Evolutionary conservation across 164 flowering plant species (phyloP).

Genomic region (Stephania japonica): DNA sequence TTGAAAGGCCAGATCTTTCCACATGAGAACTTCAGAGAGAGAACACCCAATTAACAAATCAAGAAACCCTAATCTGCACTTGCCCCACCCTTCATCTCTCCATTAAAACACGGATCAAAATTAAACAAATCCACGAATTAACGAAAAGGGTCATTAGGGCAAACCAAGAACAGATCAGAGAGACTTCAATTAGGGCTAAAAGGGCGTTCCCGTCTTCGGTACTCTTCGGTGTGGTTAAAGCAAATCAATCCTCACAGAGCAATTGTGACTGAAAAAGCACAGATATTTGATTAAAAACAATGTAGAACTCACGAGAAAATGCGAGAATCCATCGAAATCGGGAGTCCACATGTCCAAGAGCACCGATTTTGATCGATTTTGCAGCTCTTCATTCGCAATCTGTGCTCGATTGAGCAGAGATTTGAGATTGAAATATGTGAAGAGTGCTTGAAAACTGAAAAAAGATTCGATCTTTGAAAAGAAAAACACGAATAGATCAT

Average conservation of each 20-base stretch:
- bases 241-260: constrained; percentile 11
- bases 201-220: neutral
- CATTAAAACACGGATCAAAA: neutral
- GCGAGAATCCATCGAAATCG: constrained; percentile 1
- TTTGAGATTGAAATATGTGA: neutral
- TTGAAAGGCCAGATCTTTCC: constrained; percentile 12
- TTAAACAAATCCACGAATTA: neutral
- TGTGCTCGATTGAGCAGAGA: neutral
- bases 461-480: neutral
- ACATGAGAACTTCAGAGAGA: constrained; percentile 7
- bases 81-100: neutral
- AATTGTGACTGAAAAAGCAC: neutral
- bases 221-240: constrained; percentile 13
- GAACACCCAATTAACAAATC: neutral
- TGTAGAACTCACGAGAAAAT: constrained; percentile 5
- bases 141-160: constrained; percentile 4
- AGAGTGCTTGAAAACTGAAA: neutral
- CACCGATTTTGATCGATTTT: neutral
- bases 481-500: neutral
- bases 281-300: neutral
- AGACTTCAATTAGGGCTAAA: neutral
- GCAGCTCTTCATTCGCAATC: neutral
- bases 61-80: neutral
- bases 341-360: constrained; percentile 2
- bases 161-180: constrained; percentile 1